These are phyloP conservation scores for Orobanche coerulescens DNA, from an alignment of 257 asterid genomes.

Conservation along the genomic window DNA sequence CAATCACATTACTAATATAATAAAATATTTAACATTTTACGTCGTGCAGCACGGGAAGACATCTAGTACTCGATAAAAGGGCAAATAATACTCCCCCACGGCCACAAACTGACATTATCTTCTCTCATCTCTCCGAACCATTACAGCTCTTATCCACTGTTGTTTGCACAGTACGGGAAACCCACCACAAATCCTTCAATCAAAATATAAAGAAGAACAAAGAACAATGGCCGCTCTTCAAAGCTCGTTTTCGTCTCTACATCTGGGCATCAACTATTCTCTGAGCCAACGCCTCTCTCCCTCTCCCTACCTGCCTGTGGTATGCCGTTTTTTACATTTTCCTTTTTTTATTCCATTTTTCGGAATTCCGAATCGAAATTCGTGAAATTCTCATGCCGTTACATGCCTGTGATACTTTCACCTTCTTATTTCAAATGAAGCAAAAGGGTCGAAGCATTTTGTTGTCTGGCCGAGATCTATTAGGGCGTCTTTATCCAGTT, in stretches of 20 bases:
- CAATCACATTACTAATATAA: too few species aligned
- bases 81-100: too few species aligned
- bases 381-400: background rate
- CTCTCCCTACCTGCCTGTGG: conserved; percentile 45
- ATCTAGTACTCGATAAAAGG: too few species aligned
- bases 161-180: conserved; percentile 15
- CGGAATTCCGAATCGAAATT: background rate
- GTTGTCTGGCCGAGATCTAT: background rate
- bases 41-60: too few species aligned
- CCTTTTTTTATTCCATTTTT: background rate
- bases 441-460: background rate
- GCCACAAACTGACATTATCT: too few species aligned
- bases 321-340: conserved; percentile 18
- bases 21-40: too few species aligned
- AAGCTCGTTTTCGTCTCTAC: conserved; percentile 62
- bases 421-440: background rate
- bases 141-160: too few species aligned
- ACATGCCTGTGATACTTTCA: background rate
- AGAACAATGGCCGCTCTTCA: conserved; percentile 53
- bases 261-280: conserved; percentile 57
- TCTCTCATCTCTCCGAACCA: conserved; percentile 11
- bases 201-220: background rate
- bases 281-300: conserved; percentile 61
- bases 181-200: conserved; percentile 18
- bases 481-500: background rate